These are phyloP conservation scores for Tetrapyrgos nigripes DNA, from an alignment of 1,284 basidiomycete genomes.

Conservation along the genomic window DNA sequence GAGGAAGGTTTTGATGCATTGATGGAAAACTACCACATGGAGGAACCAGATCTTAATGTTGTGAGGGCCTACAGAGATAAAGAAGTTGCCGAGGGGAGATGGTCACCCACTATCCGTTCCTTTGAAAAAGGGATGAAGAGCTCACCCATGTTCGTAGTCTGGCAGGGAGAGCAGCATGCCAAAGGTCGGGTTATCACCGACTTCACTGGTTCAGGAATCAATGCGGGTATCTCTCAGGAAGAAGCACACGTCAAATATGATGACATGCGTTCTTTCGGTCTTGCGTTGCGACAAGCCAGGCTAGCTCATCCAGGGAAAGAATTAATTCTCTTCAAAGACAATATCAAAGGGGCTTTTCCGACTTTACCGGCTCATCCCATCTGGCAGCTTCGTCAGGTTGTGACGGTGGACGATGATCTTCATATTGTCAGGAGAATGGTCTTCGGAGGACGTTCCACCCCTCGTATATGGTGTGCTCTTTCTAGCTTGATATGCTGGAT, in stretches of 20 bases:
- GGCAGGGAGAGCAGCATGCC: conserved; percentile 20
- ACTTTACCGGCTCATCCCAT: conserved; percentile 34
- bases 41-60: conserved; percentile 23
- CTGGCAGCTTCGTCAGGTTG: conserved; percentile 37
- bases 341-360: conserved; percentile 34
- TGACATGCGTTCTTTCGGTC: no score
- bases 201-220: conserved; percentile 28
- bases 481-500: conserved; percentile 36
- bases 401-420: conserved; percentile 32
- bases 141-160: conserved; percentile 33
- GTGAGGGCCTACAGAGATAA: no score
- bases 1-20: conserved; percentile 8
- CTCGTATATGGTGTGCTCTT: no score
- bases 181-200: no score
- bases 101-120: no score
- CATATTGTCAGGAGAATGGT: no score
- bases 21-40: conserved; percentile 18
- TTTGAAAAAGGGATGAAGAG: conserved; percentile 27
- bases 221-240: conserved; percentile 24
- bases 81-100: conserved; percentile 22
- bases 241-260: conserved; percentile 35
- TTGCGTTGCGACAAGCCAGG: conserved; percentile 26
- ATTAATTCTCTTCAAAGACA: conserved; percentile 31
- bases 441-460: no score
- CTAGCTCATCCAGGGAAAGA: conserved; percentile 5